Percentiles rank a stretch among this genome's conserved stretches.
phyloP scores from a whole-genome alignment of 352 stramenopile genomes.

The Phytophthora megakarya region DNA sequence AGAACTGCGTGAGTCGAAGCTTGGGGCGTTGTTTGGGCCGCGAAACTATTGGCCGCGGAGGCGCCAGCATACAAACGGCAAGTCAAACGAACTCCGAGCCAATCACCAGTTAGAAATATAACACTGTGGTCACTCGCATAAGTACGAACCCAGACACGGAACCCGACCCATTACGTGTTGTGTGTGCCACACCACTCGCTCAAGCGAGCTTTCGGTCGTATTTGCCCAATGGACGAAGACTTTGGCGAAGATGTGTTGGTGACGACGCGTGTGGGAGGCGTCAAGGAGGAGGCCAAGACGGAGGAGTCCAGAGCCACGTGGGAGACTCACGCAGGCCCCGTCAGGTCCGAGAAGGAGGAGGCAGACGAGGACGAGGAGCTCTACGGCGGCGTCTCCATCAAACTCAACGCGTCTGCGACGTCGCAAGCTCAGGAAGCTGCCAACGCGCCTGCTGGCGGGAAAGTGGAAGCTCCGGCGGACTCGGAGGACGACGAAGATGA shows the following conservation, averaged over 20 bases:
- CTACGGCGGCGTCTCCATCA: slow-evolving; percentile 80
- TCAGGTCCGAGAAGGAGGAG: slow-evolving; percentile 37
- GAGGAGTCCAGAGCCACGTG: slow-evolving; percentile 36
- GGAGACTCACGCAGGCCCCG: slow-evolving; percentile 11
- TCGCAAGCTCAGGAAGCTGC: slow-evolving; percentile 25
- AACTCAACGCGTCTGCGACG: slow-evolving; percentile 50
- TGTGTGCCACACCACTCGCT: slow-evolving; percentile 4
- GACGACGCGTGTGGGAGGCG: slow-evolving; percentile 28
- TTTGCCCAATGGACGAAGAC: slow-evolving; percentile 65
- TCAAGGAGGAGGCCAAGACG: slow-evolving; percentile 38
- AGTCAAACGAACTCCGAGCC: slow-evolving; percentile 39
- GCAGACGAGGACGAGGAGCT: slow-evolving; percentile 81
- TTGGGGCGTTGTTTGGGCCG: slow-evolving; percentile 16
- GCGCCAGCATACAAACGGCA: slow-evolving; percentile 71
- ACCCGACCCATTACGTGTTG: slow-evolving; percentile 11
- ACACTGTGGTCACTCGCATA: not conserved
- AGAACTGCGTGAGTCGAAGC: slow-evolving; percentile 60
- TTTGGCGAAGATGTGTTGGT: slow-evolving; percentile 82
- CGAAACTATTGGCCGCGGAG: slow-evolving; percentile 86
- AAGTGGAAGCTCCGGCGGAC: slow-evolving; percentile 33
- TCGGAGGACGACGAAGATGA: slow-evolving; percentile 87
- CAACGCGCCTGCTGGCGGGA: not conserved
- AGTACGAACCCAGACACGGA: slow-evolving; percentile 9
- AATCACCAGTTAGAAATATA: slow-evolving; percentile 33
- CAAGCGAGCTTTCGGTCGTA: too few relatives aligned